Conservation (phyloP, 23 red algal genomes). For the Agarophyton chilense region DNA sequence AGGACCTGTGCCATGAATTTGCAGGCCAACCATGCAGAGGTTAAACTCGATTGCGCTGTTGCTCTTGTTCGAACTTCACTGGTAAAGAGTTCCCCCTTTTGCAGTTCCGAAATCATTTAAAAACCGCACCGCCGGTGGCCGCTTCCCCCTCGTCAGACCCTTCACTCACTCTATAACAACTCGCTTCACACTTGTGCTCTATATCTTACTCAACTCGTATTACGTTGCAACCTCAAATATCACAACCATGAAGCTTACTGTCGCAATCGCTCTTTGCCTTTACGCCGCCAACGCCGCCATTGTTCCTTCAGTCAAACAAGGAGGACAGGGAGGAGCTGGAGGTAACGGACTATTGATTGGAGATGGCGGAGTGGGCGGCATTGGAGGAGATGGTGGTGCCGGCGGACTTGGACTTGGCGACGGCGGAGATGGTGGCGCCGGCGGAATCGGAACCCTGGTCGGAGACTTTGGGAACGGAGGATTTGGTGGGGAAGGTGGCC, state of each 20-base stretch:
- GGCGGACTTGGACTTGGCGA: background rate
- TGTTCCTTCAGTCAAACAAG: background rate
- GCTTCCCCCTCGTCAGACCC: too few species aligned
- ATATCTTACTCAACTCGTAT: background rate
- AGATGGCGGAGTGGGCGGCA: background rate
- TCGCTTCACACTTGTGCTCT: background rate
- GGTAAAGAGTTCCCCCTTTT: too few species aligned
- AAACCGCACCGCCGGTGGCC: too few species aligned
- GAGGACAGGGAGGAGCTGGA: background rate
- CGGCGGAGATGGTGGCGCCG: background rate
- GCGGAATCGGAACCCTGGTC: background rate
- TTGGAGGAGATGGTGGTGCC: background rate
- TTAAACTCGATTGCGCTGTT: too few species aligned
- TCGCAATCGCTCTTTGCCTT: background rate
- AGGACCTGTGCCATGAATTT: too few species aligned
- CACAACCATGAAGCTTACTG: background rate
- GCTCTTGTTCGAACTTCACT: too few species aligned
- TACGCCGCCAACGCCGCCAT: background rate
- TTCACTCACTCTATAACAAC: too few species aligned
- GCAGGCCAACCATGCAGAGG: too few species aligned
- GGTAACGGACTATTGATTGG: background rate
- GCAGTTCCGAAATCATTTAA: too few species aligned
- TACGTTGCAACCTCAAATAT: background rate
- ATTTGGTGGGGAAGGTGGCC: background rate
- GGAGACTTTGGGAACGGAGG: background rate